These are phyloP conservation scores for Trichoderma afroharzianum DNA, from an alignment of 2,329 filamentous ascomycete genomes.

Conservation along the genomic window DNA sequence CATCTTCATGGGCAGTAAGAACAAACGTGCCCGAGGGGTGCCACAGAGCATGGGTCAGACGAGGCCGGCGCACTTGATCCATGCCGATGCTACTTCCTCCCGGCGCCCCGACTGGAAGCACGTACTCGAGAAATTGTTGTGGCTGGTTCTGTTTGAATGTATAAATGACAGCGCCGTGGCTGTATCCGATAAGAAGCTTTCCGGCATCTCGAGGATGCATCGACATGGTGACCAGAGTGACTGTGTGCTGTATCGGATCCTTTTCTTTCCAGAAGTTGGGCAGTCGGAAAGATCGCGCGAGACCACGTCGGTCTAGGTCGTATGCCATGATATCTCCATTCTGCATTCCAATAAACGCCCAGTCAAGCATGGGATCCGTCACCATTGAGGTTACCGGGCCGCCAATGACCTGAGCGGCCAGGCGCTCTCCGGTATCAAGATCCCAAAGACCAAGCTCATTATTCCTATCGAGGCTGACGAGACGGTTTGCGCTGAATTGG, in stretches of 20 bases:
- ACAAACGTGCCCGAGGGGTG: slow-evolving; percentile 92
- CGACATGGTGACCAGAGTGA: slow-evolving; percentile 69
- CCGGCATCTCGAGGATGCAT: slow-evolving; percentile 92
- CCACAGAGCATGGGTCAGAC: slow-evolving; percentile 81
- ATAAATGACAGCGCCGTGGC: slow-evolving; percentile 81
- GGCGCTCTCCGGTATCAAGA: slow-evolving; percentile 62
- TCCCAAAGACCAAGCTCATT: slow-evolving; percentile 86
- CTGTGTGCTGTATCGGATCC: slow-evolving; percentile 60
- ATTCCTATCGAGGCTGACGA: slow-evolving; percentile 79
- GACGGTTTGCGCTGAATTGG: slow-evolving; percentile 81
- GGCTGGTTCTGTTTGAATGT: slow-evolving; percentile 89
- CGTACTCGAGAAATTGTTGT: slow-evolving; percentile 77
- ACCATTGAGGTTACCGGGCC: slow-evolving; percentile 70
- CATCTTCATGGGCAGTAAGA: slow-evolving; percentile 82
- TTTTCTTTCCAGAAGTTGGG: slow-evolving; percentile 81
- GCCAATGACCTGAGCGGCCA: slow-evolving; percentile 70
- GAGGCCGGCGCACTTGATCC: slow-evolving; percentile 64
- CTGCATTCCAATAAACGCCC: slow-evolving; percentile 80
- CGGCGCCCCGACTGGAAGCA: slow-evolving; percentile 74
- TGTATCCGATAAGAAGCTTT: slow-evolving; percentile 86
- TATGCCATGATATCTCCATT: slow-evolving; percentile 88
- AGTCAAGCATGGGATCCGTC: slow-evolving; percentile 89
- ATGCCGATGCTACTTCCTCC: slow-evolving; percentile 69
- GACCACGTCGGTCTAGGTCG: slow-evolving; percentile 76
- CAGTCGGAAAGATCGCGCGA: slow-evolving; percentile 70